Base-by-base conservation (phyloP, 1,139 yeast species). In the Diutina ranongensis region DNA sequence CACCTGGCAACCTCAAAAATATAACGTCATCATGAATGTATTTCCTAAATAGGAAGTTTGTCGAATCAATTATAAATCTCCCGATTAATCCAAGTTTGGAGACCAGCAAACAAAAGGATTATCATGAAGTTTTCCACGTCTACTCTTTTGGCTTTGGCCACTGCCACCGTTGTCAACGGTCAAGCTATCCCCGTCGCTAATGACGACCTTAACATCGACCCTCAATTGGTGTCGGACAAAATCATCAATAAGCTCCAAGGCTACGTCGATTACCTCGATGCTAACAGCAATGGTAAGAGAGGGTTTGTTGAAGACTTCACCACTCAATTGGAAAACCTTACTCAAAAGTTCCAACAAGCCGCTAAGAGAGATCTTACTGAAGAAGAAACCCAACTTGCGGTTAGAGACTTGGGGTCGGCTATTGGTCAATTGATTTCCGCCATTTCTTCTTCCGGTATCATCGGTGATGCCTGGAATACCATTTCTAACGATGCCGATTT, bases 111-210 rank as follows among this genome's bases (percentile, higher is more conserved):
- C 28, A 25, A 25, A 25, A 7, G 9, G 10, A 10, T 25, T 25
- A 31, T 49, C 56, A 71, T 71, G 76, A 71, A 68, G 63, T 65
- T 71, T 47, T 58, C 74, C 40, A 61, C 68, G 49, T 57, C 75
- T 47, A 61, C 75, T 46, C 58, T 67, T 48, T 57, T 68, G 50
- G 73, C 75, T 53, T 62, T 68, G 54, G 72, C 71, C 47, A 50
- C 74, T 44, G 51, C 68, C 44, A 59, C 72, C 45, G 56, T 65
- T 41, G 74, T 25, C 16, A 22, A 38, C 32, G 42, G 42, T 15
- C 32, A 13, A n/a, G 42, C 42, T 12, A 25, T 38, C 20, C 32
- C 42, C 20, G 32, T 9, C 8, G 20, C 42, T 3, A 15, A 38
- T 8, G 42, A 31, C 20, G 28, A 25, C 28, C 2, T 20, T n/a